Evolutionary conservation across 169 alveolate genomes (phyloP).

Genomic region (Babesia bovis): DNA sequence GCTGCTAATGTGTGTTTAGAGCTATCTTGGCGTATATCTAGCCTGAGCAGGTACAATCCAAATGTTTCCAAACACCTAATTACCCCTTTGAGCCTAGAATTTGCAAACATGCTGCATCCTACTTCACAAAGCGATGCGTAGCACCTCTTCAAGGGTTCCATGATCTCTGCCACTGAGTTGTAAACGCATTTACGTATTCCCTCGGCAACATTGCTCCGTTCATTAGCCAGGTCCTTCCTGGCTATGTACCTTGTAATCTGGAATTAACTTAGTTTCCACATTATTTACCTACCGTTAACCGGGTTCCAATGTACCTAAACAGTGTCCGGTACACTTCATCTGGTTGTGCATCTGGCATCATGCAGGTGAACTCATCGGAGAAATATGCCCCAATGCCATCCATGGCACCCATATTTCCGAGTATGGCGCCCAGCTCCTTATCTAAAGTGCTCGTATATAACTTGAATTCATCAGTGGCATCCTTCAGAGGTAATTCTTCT

Average conservation of each 20-base stretch:
- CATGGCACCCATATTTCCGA: neutral
- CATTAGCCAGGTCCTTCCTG: slow-evolving; percentile 13
- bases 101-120: slow-evolving; percentile 68
- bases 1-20: slow-evolving; percentile 75
- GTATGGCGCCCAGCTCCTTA: neutral
- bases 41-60: slow-evolving; percentile 75
- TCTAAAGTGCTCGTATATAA: neutral
- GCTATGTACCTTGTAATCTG: slow-evolving; percentile 26
- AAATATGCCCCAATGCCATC: slow-evolving; percentile 4
- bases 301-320: slow-evolving; percentile 3
- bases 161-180: slow-evolving; percentile 60
- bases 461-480: slow-evolving; percentile 25
- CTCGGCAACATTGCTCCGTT: neutral
- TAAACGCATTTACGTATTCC: slow-evolving; percentile 37
- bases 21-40: slow-evolving; percentile 83
- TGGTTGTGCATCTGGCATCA: slow-evolving; percentile 27
- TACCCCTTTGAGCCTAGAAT: slow-evolving; percentile 68
- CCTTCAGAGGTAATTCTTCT: slow-evolving; percentile 22
- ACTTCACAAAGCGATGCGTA: slow-evolving; percentile 70
- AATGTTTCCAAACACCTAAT: slow-evolving; percentile 74
- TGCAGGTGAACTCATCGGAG: neutral
- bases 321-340: slow-evolving; percentile 33
- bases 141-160: slow-evolving; percentile 70
- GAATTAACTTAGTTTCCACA: too few species aligned
- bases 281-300: slow-evolving; percentile 8